phyloP scores from a whole-genome alignment of 345 rosid genomes.

The Euphorbia lathyris region DNA sequence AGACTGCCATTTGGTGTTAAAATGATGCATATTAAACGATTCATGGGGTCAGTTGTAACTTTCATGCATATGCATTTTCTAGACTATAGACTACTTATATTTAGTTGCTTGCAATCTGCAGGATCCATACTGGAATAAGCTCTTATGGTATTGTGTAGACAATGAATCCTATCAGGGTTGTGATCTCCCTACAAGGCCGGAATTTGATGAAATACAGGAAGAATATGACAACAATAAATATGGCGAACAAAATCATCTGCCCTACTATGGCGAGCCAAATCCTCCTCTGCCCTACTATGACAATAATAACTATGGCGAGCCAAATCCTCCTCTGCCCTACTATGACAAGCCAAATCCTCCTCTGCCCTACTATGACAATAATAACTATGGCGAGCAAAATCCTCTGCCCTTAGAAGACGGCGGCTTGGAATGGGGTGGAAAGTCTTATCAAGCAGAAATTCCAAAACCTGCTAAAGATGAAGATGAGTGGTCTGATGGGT shows the following conservation, averaged over 20 bases:
- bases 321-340: slow-evolving; percentile 10
- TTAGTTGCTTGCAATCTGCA: slow-evolving; percentile 6
- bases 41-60: neutral
- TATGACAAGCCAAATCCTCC: neutral
- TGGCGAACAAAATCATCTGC: neutral
- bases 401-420: slow-evolving; percentile 21
- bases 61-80: neutral
- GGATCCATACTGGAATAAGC: slow-evolving; percentile 23
- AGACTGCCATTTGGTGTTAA: no score
- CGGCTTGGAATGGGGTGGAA: slow-evolving; percentile 43
- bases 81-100: neutral
- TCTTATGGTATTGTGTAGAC: slow-evolving; percentile 26
- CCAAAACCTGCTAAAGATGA: slow-evolving; percentile 41
- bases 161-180: slow-evolving; percentile 25
- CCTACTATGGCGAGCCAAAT: neutral
- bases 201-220: neutral
- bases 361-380: slow-evolving; percentile 5
- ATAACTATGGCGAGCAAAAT: slow-evolving; percentile 11
- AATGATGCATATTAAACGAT: no score
- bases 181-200: slow-evolving; percentile 21
- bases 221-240: slow-evolving; percentile 18
- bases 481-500: slow-evolving; percentile 74
- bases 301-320: slow-evolving; percentile 4
- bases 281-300: neutral
- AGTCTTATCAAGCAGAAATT: slow-evolving; percentile 23